These are phyloP conservation scores for Alternaria brassicicola DNA, from an alignment of 2,329 filamentous ascomycete species.

Conservation along the genomic window DNA sequence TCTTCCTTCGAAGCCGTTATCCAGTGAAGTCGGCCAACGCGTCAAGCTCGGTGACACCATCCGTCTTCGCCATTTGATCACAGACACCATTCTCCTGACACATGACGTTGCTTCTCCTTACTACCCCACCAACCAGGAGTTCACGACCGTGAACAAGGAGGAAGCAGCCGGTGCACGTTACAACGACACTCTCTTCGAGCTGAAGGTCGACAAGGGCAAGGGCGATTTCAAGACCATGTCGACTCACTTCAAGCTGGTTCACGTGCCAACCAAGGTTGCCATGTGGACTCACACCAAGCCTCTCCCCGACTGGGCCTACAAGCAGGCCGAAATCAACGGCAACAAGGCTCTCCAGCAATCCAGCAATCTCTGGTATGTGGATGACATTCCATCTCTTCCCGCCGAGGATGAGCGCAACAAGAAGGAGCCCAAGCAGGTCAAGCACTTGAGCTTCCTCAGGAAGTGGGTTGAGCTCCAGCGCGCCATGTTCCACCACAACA, in stretches of 20 bases:
- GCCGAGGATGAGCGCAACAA: slow-evolving; percentile 73
- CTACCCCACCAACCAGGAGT: slow-evolving; percentile 98
- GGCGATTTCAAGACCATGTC: slow-evolving; percentile 90
- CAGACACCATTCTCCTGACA: slow-evolving; percentile 83
- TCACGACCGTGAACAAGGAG: slow-evolving; percentile 78
- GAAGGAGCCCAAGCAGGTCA: slow-evolving; percentile 79
- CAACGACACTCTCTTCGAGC: slow-evolving; percentile 92
- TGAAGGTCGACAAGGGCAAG: slow-evolving; percentile 82
- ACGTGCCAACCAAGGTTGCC: slow-evolving; percentile 92
- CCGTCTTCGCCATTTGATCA: slow-evolving; percentile 83
- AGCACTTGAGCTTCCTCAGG: slow-evolving; percentile 82
- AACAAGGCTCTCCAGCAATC: slow-evolving; percentile 92
- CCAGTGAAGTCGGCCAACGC: slow-evolving; percentile 63
- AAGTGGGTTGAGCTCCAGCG: slow-evolving; percentile 98
- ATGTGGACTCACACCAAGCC: slow-evolving; percentile 98
- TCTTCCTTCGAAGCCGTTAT: slow-evolving; percentile 64
- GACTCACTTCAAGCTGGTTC: slow-evolving; percentile 93
- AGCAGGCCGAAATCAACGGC: slow-evolving; percentile 98
- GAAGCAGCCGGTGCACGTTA: slow-evolving; percentile 74
- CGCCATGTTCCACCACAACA: slow-evolving; percentile 99
- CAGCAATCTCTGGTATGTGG: slow-evolving; percentile 93
- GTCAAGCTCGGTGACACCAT: slow-evolving; percentile 87
- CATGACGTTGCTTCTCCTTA: slow-evolving; percentile 97
- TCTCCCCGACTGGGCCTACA: slow-evolving; percentile 95
- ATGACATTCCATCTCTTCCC: slow-evolving; percentile 83